Evolutionary conservation across 331 rosid genomes (phyloP).

Genomic region (Acacia concinna): DNA sequence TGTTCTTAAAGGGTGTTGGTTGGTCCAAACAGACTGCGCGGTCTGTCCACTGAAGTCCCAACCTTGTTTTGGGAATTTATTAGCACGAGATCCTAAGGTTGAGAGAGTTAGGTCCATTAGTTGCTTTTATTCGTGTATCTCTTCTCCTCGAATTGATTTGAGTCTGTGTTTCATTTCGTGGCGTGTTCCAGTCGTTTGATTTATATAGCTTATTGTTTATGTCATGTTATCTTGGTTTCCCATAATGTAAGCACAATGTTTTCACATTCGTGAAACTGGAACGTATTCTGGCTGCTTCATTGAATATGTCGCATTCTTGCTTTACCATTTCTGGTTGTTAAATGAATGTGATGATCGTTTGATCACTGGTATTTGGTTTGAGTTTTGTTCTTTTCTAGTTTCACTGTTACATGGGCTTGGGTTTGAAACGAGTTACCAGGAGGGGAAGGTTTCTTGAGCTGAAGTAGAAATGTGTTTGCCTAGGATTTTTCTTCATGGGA

Average conservation of each 20-base stretch:
- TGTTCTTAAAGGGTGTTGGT: slow-evolving; percentile 28
- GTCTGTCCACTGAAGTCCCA: slow-evolving; percentile 45
- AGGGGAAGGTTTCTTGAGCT: neutral
- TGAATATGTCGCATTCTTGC: neutral
- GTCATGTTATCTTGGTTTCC: neutral
- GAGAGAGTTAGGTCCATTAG: slow-evolving; percentile 50
- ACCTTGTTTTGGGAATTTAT: slow-evolving; percentile 49
- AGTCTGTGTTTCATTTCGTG: slow-evolving; percentile 15
- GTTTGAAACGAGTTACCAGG: neutral
- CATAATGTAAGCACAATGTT: neutral
- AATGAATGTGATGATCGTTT: neutral
- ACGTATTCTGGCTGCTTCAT: neutral
- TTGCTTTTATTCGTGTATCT: slow-evolving; percentile 21
- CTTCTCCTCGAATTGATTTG: slow-evolving; percentile 12
- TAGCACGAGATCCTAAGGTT: slow-evolving; percentile 67
- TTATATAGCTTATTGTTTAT: slow-evolving; percentile 15
- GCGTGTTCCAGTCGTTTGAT: slow-evolving; percentile 12
- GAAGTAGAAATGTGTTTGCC: neutral
- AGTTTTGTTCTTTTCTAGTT: neutral
- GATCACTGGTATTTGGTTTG: neutral
- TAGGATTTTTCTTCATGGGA: neutral
- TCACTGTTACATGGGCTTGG: neutral
- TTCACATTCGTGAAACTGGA: neutral
- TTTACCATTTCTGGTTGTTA: neutral
- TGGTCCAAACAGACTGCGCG: slow-evolving; percentile 52